Conservation (phyloP, 202 grass and related monocot genomes). For the Dendrocalamus latiflorus region DNA sequence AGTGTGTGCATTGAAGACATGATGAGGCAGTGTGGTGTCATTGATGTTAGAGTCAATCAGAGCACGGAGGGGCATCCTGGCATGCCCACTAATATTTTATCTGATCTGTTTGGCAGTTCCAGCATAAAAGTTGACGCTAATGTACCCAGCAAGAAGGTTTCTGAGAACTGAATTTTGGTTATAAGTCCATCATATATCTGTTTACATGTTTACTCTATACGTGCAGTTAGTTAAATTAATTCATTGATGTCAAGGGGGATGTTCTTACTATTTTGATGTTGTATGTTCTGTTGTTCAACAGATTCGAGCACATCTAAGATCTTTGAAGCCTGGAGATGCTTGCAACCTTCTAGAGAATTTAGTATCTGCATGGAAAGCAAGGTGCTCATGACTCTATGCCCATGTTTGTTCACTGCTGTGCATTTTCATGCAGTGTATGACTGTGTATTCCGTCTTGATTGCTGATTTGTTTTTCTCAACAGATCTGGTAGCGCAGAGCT, state of each 20-base stretch:
- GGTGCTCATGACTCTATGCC: conserved; percentile 36
- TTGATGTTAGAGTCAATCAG: conserved; percentile 37
- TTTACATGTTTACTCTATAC: conserved; percentile 5
- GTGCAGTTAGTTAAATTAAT: conserved; percentile 1
- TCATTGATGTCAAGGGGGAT: neutral
- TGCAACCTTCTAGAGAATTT: conserved; percentile 61
- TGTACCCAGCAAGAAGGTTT: conserved; percentile 72
- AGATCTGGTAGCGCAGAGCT: conserved; percentile 58
- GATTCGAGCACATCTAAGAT: conserved; percentile 67
- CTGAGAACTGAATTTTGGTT: conserved; percentile 18
- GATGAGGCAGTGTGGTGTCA: conserved; percentile 51
- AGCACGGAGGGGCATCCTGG: conserved; percentile 22
- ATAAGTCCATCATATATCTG: neutral
- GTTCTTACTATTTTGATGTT: conserved; percentile 8
- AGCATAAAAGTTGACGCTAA: conserved; percentile 40
- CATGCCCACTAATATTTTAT: conserved; percentile 31
- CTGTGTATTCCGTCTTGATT: neutral
- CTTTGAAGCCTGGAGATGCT: conserved; percentile 65
- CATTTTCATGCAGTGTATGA: neutral
- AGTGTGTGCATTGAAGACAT: conserved; percentile 78
- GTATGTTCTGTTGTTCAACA: conserved; percentile 37
- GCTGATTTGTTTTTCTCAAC: conserved; percentile 25
- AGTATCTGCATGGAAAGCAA: conserved; percentile 70
- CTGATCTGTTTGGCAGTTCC: conserved; percentile 28
- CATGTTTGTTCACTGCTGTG: neutral